Conservation (phyloP, 352 stramenopile species). For the Globisporangium viniferum region DNA sequence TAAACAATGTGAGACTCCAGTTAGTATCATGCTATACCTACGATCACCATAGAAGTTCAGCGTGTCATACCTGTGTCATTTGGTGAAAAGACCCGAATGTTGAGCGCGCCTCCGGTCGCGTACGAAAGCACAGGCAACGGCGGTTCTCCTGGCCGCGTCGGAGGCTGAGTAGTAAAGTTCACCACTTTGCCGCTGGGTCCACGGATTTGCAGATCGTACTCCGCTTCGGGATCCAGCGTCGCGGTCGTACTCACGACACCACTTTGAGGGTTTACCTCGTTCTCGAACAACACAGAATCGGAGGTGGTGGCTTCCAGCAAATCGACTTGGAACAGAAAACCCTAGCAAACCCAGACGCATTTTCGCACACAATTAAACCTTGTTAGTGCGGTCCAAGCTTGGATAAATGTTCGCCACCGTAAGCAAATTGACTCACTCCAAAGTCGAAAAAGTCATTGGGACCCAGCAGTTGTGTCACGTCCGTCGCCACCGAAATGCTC, state of each 20-base stretch:
- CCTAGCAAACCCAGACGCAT: conserved; percentile 17
- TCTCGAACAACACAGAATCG: conserved; percentile 11
- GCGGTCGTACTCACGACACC: conserved; percentile 6
- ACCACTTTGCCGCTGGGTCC: conserved; percentile 26
- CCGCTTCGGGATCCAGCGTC: conserved; percentile 11
- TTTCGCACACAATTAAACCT: background rate
- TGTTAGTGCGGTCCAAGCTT: background rate
- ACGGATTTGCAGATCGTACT: conserved; percentile 23
- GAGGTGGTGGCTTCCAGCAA: background rate
- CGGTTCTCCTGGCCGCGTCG: conserved; percentile 29
- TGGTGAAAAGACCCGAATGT: conserved; percentile 41
- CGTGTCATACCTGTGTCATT: conserved; percentile 42
- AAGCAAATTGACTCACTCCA: conserved; percentile 26
- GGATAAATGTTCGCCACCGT: background rate
- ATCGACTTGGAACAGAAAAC: conserved; percentile 52
- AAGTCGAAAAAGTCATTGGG: conserved; percentile 41
- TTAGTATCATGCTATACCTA: too few relatives aligned
- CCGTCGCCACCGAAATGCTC: conserved; percentile 21
- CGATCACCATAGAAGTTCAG: background rate
- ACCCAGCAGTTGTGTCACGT: conserved; percentile 6
- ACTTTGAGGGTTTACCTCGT: background rate
- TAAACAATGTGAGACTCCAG: background rate
- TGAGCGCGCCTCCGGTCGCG: conserved; percentile 42
- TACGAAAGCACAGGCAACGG: conserved; percentile 20
- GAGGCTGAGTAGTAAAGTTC: conserved; percentile 29